Evolutionary conservation across 2,329 filamentous ascomycete species (phyloP).

Genomic region (Sclerotinia glacialis): DNA sequence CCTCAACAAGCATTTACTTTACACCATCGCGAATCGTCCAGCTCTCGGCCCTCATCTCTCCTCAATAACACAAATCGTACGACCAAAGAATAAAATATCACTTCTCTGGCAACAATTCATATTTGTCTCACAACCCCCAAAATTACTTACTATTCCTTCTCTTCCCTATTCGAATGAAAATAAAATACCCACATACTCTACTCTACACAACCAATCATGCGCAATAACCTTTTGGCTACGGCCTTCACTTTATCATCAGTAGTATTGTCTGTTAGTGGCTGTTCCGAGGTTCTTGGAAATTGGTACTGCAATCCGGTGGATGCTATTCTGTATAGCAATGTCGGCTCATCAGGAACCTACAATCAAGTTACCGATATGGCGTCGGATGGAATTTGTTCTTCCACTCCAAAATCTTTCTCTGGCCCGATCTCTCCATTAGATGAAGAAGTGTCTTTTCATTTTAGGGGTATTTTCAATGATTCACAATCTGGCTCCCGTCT

Average conservation of each 20-base stretch:
- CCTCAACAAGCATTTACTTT: not conserved
- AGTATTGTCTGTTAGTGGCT: conserved; percentile 10
- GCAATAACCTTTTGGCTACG: conserved; percentile 14
- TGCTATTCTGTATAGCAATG: conserved; percentile 64
- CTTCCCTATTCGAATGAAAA: not conserved
- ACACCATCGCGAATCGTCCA: not conserved
- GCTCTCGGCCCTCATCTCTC: not conserved
- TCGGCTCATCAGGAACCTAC: conserved; percentile 61
- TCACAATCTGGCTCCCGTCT: not conserved
- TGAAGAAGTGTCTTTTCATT: conserved; percentile 55
- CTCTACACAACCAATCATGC: conserved; percentile 7
- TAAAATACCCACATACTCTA: not conserved
- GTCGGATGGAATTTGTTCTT: conserved; percentile 52
- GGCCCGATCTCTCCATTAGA: conserved; percentile 66
- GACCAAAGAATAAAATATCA: not conserved
- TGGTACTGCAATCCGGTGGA: conserved; percentile 64
- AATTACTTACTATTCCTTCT: not conserved
- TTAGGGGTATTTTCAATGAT: conserved; percentile 14
- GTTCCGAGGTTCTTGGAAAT: conserved; percentile 47
- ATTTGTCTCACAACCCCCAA: not conserved
- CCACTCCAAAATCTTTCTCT: conserved; percentile 50
- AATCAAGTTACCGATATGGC: conserved; percentile 62
- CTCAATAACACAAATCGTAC: not conserved
- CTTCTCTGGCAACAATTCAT: not conserved
- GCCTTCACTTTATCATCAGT: not conserved